Base-by-base conservation (phyloP, 768 basidiomycete species). In the Porpolomopsis calyptriformis region DNA sequence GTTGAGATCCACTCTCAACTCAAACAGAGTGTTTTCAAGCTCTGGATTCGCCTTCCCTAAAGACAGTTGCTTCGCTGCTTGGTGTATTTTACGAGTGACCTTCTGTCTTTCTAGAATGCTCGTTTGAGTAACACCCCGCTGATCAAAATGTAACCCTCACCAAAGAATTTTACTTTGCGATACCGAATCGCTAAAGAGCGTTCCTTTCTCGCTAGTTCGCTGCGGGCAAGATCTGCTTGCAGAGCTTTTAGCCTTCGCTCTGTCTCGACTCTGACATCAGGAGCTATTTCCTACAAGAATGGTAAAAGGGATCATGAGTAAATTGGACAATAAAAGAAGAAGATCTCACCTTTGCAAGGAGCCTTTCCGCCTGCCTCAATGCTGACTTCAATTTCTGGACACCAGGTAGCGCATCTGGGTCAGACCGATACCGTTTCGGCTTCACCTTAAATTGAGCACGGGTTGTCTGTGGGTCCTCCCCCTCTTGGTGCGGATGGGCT, bases 81-180 rank as follows among this genome's bases (percentile, higher is more conserved):
- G 80, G 36, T 68, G 76, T 41, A 96, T 74, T 59, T 82, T 85
- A 18, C 93, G 78, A 2, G 77, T 58, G 10, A 93, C 76, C 56
- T 94, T 97, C 64, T 89, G 80, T 37, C 90, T 79, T 61, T 97
- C 92, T 94, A 53, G 16, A 34, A 20, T 16, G 40, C n/a, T n/a
- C 20, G 42, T 12, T 16, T 43, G 26, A 31, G 42, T 4, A n/a
- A 18, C 10, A 27, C 27, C 10, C n/a, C n/a, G n/a, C n/a, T n/a
- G n/a, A n/a, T n/a, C n/a, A n/a, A n/a, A n/a, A n/a, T n/a, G n/a
- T n/a, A n/a, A n/a, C n/a, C n/a, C 71, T 52, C 51, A 92, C 91
- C 92, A 51, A 98, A 96, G 66, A 98, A 98, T 61, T 90, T 93
- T 55, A 92, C 68, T 67, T 80, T 89, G 55, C 92, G 91, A 62